Percentiles rank a stretch among this genome's conserved stretches.
Evolutionary conservation across 2,329 filamentous ascomycete species (phyloP).

Genomic region (Penicillium hordei): DNA sequence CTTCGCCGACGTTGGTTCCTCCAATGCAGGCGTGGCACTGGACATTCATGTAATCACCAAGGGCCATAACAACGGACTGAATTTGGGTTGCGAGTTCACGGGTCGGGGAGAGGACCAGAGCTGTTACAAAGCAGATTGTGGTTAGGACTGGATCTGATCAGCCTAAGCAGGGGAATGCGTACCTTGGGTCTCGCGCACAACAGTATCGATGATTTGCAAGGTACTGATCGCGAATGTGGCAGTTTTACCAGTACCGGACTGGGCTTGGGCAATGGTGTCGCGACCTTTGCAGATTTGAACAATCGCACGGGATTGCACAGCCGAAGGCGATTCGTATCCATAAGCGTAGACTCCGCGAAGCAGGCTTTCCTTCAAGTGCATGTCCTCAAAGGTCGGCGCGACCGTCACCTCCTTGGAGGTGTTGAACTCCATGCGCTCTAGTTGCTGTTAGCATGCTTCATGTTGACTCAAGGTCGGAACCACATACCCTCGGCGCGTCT

Average conservation of each 20-base stretch:
- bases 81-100: slow-evolving; percentile 99
- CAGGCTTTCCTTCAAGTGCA: slow-evolving; percentile 97
- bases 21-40: slow-evolving; percentile 99
- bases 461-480: slow-evolving; percentile 3
- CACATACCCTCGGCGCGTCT: slow-evolving; percentile 71
- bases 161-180: slow-evolving; percentile 10
- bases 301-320: slow-evolving; percentile 95
- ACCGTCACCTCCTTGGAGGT: slow-evolving; percentile 96
- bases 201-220: slow-evolving; percentile 92
- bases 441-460: slow-evolving; percentile 27
- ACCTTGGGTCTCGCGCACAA: slow-evolving; percentile 83
- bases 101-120: slow-evolving; percentile 86
- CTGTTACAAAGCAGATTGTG: slow-evolving; percentile 40
- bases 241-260: slow-evolving; percentile 95
- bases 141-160: slow-evolving; percentile 1
- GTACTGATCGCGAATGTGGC: slow-evolving; percentile 96
- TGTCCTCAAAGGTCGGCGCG: slow-evolving; percentile 88
- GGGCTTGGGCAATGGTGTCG: slow-evolving; percentile 96
- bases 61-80: slow-evolving; percentile 97
- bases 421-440: slow-evolving; percentile 93
- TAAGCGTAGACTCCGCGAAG: slow-evolving; percentile 97
- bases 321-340: slow-evolving; percentile 96
- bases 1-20: slow-evolving; percentile 95
- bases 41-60: slow-evolving; percentile 99
- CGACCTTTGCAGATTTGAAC: slow-evolving; percentile 99